Evolutionary conservation across 495 filamentous ascomycete genomes (phyloP).

Genomic region (Staphylotrichum tortipilum): DNA sequence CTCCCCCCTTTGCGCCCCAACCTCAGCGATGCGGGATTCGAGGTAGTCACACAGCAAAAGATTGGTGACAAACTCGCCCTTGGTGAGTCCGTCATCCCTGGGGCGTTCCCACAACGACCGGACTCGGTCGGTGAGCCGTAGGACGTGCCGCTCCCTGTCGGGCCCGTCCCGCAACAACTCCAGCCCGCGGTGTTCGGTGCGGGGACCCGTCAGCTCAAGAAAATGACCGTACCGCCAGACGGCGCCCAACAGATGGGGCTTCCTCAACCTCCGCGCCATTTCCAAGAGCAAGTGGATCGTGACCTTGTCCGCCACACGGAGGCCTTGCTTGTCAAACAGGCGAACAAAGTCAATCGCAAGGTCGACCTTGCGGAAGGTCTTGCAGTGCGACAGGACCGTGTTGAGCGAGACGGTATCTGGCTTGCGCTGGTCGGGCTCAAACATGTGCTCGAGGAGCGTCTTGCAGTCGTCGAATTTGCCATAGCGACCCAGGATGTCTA

Average conservation of each 20-base stretch:
- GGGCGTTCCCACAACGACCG: not conserved
- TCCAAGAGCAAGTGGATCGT: slow-evolving; percentile 28
- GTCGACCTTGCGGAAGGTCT: slow-evolving; percentile 7
- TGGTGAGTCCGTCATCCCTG: not conserved
- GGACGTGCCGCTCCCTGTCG: not conserved
- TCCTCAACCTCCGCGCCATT: slow-evolving; percentile 18
- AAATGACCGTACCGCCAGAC: slow-evolving; percentile 31
- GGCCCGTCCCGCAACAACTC: not conserved
- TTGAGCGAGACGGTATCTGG: slow-evolving; percentile 26
- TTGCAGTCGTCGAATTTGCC: slow-evolving; percentile 17
- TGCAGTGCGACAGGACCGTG: slow-evolving; percentile 29
- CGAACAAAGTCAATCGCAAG: slow-evolving; percentile 12
- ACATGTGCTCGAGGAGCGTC: slow-evolving; percentile 21
- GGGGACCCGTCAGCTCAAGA: slow-evolving; percentile 1
- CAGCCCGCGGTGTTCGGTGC: slow-evolving; percentile 13
- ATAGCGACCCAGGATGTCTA: slow-evolving; percentile 24
- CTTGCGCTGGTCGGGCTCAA: not conserved
- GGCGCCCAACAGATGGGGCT: slow-evolving; percentile 29
- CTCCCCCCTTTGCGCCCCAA: no score
- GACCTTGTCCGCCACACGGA: slow-evolving; percentile 1
- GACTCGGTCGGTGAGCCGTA: not conserved
- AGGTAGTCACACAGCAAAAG: slow-evolving; percentile 1
- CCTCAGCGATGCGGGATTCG: no score
- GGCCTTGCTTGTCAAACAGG: slow-evolving; percentile 15
- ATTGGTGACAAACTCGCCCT: not conserved